Base-by-base conservation (phyloP, 2,329 filamentous ascomycete genomes). In the Lachnum nothofagi region DNA sequence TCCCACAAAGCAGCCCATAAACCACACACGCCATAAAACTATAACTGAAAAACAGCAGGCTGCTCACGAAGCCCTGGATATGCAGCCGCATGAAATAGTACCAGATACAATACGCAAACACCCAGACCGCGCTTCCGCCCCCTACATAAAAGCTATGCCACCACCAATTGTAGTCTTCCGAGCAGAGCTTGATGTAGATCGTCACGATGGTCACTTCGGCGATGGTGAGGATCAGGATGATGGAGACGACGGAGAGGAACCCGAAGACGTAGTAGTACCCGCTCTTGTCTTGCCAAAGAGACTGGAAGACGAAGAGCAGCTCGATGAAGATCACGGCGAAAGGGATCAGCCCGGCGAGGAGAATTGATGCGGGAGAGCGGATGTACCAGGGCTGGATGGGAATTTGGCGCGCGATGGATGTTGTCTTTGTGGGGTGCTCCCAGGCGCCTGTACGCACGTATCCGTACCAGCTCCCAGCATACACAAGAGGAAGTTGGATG, bases 241-340 rank as follows among this genome's bases (percentile, higher is more conserved):
- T 71, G 20, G 76, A 83, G 8, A 93, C 85, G 14, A 89, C 81
- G 6, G 83, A 82, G 55, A 93, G 69, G 71, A 91, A 95, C 9
- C 89, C 89, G 64, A 93, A 95, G 19, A 94, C 83, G 67, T 95
- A 95, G 69, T 95, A 95, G 68, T 91, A 94, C 5, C 87, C 88
- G 62, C 82, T 89, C 73, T 94, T 94, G 68, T 94, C 89, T 66
- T 91, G 85, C 86, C 88, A 93, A 27, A 94, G 68, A 42, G 85
- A 90, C 69, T 89, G 87, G 69, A 94, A 93, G 42, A 93, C 83
- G 65, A 91, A 93, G 35, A 91, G 75, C 12, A 94, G 76, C 69
- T 94, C 88, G 62, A 94, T 88, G 67, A 91, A 93, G 58, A 94
- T 83, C 48, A 94, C 88, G 2, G 86, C 86, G 63, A 95, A 95